phyloP scores from a whole-genome alignment of 345 rosid species.

The Linum tenue region DNA sequence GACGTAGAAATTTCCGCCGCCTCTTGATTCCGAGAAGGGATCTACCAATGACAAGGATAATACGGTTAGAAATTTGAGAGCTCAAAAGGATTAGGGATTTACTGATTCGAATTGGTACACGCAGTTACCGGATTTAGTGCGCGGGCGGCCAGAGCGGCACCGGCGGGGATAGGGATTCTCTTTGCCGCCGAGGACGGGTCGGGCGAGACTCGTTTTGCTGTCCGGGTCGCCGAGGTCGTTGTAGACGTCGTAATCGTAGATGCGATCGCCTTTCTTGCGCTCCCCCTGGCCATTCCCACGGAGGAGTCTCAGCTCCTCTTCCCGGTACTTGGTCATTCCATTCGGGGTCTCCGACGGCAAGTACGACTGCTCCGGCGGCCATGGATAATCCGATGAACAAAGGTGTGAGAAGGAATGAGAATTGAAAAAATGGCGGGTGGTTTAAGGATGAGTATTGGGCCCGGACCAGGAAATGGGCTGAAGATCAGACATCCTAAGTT shows the following conservation, averaged over 20 bases:
- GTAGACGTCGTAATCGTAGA: constrained; percentile 75
- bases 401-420: neutral
- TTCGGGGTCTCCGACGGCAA: constrained; percentile 56
- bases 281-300: constrained; percentile 62
- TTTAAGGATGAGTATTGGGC: no score
- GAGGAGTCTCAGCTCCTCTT: constrained; percentile 43
- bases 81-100: no score
- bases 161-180: constrained; percentile 41
- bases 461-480: no score
- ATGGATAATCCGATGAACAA: neutral
- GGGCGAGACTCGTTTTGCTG: neutral
- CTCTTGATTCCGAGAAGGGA: constrained; percentile 20
- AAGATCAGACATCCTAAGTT: no score
- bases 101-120: no score
- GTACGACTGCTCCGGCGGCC: constrained; percentile 29
- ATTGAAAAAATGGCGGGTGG: no score
- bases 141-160: constrained; percentile 35
- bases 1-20: constrained; percentile 12
- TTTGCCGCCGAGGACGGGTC: constrained; percentile 40
- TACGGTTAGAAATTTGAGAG: no score
- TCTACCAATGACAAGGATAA: constrained; percentile 11
- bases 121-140: constrained; percentile 17
- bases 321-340: constrained; percentile 44
- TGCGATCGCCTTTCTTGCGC: constrained; percentile 42
- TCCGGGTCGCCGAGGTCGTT: constrained; percentile 76